These are phyloP conservation scores for Cutaneotrichosporon cyanovorans DNA, from an alignment of 1,284 basidiomycete genomes.

Conservation along the genomic window DNA sequence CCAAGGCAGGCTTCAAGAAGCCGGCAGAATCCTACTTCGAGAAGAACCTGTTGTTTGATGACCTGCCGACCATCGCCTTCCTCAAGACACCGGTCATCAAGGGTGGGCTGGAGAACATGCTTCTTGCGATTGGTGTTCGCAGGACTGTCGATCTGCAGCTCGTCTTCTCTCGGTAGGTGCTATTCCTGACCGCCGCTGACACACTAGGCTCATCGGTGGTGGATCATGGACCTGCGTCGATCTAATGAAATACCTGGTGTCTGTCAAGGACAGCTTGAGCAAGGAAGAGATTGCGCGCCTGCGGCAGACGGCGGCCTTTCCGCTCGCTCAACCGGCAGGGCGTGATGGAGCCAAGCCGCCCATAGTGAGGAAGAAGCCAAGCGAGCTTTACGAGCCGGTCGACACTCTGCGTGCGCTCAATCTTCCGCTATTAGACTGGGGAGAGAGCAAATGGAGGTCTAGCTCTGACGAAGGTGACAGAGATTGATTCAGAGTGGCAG, in stretches of 20 bases:
- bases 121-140: slow-evolving; percentile 73
- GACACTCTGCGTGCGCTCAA: slow-evolving; percentile 65
- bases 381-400: slow-evolving; percentile 75
- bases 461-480: slow-evolving; percentile 72
- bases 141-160: slow-evolving; percentile 86
- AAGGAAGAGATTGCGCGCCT: slow-evolving; percentile 65
- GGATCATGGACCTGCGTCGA: slow-evolving; percentile 43
- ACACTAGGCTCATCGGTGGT: slow-evolving; percentile 49
- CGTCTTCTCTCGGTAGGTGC: slow-evolving; percentile 64
- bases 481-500: neutral
- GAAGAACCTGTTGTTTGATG: slow-evolving; percentile 78
- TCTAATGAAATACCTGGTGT: slow-evolving; percentile 81
- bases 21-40: slow-evolving; percentile 81
- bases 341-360: slow-evolving; percentile 38
- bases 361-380: slow-evolving; percentile 53
- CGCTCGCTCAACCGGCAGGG: slow-evolving; percentile 51
- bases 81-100: slow-evolving; percentile 63
- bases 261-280: slow-evolving; percentile 65
- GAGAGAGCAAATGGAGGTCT: slow-evolving; percentile 67
- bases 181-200: neutral
- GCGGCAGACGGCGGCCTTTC: slow-evolving; percentile 72
- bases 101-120: slow-evolving; percentile 66
- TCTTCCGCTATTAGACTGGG: slow-evolving; percentile 84
- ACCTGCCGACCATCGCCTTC: slow-evolving; percentile 73
- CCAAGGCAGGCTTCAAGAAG: slow-evolving; percentile 64